Conservation (phyloP, 495 filamentous ascomycete species). For the Clohesyomyces aquaticus region DNA sequence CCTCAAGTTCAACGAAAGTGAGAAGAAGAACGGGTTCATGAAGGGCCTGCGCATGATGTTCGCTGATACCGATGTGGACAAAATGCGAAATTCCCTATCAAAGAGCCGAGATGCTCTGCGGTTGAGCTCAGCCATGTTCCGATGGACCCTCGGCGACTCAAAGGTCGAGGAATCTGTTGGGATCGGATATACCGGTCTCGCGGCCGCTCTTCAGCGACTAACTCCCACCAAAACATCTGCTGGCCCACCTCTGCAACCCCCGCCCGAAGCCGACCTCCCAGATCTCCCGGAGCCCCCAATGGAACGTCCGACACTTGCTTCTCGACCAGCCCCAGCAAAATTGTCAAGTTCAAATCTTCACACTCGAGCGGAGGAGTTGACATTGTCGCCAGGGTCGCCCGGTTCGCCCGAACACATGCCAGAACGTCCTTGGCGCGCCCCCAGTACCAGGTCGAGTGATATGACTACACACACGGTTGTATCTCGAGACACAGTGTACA, state of each 20-base stretch:
- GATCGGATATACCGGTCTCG: slow-evolving; percentile 55
- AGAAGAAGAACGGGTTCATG: slow-evolving; percentile 53
- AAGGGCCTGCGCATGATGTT: slow-evolving; percentile 57
- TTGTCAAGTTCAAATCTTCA: neutral
- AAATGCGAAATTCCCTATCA: slow-evolving; percentile 47
- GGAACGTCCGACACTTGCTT: slow-evolving; percentile 1
- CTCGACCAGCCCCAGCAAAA: neutral
- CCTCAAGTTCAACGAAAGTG: slow-evolving; percentile 53
- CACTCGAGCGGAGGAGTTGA: neutral
- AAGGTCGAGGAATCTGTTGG: slow-evolving; percentile 50
- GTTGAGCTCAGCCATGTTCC: slow-evolving; percentile 53
- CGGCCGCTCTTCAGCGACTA: slow-evolving; percentile 52
- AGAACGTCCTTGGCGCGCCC: slow-evolving; percentile 10
- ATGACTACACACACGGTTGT: slow-evolving; percentile 3
- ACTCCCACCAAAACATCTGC: slow-evolving; percentile 34
- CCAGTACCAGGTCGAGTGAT: slow-evolving; percentile 12
- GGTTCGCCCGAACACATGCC: neutral
- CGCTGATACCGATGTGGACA: slow-evolving; percentile 52
- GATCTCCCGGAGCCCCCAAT: slow-evolving; percentile 11
- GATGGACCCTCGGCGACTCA: slow-evolving; percentile 52
- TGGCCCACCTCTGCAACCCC: slow-evolving; percentile 26
- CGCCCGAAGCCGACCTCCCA: slow-evolving; percentile 1
- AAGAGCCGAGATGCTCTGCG: slow-evolving; percentile 48
- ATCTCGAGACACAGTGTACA: slow-evolving; percentile 13
- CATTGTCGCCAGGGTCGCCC: neutral